Evolutionary conservation across 2,329 filamentous ascomycete genomes (phyloP), one percentile per base, ranked within the genome.

Genomic region (Ilyonectria destructans): DNA sequence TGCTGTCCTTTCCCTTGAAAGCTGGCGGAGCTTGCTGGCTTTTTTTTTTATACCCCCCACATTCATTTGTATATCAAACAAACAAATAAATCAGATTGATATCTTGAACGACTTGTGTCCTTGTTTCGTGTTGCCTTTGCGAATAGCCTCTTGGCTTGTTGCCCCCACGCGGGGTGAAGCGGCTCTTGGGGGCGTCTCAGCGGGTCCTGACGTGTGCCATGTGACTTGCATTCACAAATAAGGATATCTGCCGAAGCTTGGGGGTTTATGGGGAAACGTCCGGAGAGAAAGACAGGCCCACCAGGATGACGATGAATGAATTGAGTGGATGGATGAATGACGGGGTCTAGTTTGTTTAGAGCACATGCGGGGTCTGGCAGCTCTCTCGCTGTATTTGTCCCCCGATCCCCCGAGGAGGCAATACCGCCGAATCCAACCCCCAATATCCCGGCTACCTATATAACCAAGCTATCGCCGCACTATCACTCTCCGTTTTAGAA

Each of bases 371-470:
- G 72, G 71, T 70, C 60, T 33, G 29, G 21, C 54, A 33, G 29
- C 46, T 33, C 60, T 64, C 63, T 74, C 72, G 72, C 72, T 74
- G 26, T 40, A 29, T 45, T 45, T 63, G 52, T 68, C 70, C 48
- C 66, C 71, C 72, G 72, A 73, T 68, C 70, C 48, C 66, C 71
- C 72, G 72, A 73, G 56, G 54, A 17, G 67, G 72, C 68, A 37
- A 23, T 15, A 7, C 54, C 58, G 35, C 54, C 61, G 15, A 23
- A 71, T 61, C 67, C 54, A 69, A 69, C 58, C 29, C 35, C 33
- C 51, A 15, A 40, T 33, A 31, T 8, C 10, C 19, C 13, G 21
- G 26, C n/a, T 23, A n/a, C 4, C 23, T 37, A 46, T 46, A 33
- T 43, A 43, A n/a, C 40, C 40, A n/a, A 43, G 15, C 40, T 43